These are phyloP conservation scores for Fusarium marasasianum DNA, from an alignment of 2,329 filamentous ascomycete genomes.

Conservation along the genomic window DNA sequence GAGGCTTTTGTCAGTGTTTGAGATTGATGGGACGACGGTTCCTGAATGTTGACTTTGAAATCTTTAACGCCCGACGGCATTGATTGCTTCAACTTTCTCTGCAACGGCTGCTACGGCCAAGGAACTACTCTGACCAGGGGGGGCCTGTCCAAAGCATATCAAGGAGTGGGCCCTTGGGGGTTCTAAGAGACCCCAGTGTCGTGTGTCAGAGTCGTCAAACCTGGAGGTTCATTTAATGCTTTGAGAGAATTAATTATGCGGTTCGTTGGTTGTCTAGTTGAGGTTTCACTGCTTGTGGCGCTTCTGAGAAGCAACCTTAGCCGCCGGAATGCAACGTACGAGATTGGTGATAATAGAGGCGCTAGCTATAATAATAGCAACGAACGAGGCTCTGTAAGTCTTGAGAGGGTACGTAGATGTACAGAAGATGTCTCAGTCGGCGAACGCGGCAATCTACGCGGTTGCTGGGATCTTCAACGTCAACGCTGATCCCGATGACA, in stretches of 20 bases:
- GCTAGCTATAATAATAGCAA: neutral
- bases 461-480: constrained; percentile 17
- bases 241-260: constrained; percentile 4
- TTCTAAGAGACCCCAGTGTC: constrained; percentile 18
- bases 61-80: constrained; percentile 16
- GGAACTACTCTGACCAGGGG: constrained; percentile 11
- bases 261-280: constrained; percentile 1
- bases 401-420: neutral
- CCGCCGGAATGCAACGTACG: neutral
- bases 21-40: constrained; percentile 60
- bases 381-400: neutral
- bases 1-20: constrained; percentile 54
- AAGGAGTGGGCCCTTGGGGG: constrained; percentile 28
- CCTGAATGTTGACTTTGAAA: constrained; percentile 30
- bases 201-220: constrained; percentile 33
- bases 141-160: constrained; percentile 22
- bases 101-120: constrained; percentile 12
- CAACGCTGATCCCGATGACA: constrained; percentile 21
- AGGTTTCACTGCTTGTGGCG: constrained; percentile 20
- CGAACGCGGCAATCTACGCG: constrained; percentile 19
- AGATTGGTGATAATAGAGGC: neutral
- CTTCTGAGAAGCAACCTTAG: neutral
- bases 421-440: constrained; percentile 1
- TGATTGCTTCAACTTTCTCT: constrained; percentile 10
- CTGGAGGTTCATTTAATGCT: constrained; percentile 16